Percentiles rank a stretch among this genome's conserved stretches.
Evolutionary conservation across 305 asterid genomes (phyloP).

Genomic region (Solanum chacoense): DNA sequence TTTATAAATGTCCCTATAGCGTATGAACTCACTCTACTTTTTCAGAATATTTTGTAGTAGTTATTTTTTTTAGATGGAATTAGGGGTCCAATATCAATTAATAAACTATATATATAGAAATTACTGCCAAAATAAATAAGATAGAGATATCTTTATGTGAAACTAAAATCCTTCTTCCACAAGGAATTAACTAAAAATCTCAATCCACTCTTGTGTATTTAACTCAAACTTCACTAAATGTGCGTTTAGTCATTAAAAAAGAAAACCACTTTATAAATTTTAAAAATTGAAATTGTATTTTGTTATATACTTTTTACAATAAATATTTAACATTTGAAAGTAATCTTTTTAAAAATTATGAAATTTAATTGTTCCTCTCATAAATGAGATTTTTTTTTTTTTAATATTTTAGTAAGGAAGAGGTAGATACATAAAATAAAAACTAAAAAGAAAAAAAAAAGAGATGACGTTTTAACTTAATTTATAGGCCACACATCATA

Average conservation of each 20-base stretch:
- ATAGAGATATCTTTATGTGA: background rate
- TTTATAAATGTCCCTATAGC: too few relatives aligned
- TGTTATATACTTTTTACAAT: too few relatives aligned
- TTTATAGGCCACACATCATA: background rate
- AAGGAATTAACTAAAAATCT: background rate
- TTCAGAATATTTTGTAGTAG: background rate
- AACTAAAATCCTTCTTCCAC: background rate
- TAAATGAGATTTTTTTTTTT: background rate
- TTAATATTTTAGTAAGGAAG: too few relatives aligned
- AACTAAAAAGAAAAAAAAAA: accelerated
- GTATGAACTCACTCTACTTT: too few relatives aligned
- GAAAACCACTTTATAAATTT: background rate
- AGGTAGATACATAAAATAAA: background rate
- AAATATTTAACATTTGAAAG: background rate
- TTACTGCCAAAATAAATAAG: background rate
- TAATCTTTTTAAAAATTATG: background rate
- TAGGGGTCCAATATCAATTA: background rate
- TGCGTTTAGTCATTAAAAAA: background rate
- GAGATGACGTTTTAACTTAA: background rate
- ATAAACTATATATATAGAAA: background rate
- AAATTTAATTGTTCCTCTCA: background rate
- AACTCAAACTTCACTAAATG: background rate
- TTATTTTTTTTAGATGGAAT: background rate
- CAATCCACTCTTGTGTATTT: background rate
- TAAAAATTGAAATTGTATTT: background rate